Evolutionary conservation across 352 stramenopile genomes (phyloP).

Genomic region (Phytophthora colocasiae): DNA sequence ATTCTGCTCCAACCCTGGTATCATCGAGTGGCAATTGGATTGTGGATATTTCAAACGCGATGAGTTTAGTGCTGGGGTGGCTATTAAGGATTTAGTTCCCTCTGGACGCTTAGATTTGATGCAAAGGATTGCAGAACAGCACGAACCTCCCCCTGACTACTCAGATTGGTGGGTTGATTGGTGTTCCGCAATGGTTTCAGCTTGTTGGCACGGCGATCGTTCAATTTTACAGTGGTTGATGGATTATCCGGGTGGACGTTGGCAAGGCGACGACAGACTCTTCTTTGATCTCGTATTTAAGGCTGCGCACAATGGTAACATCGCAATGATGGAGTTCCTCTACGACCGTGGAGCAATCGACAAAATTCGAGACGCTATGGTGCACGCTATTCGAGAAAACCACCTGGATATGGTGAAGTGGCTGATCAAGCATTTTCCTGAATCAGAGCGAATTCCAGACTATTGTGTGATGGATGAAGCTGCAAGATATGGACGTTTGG

Average conservation of each 20-base stretch:
- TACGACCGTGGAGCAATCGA: slow-evolving; percentile 17
- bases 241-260: slow-evolving; percentile 21
- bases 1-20: slow-evolving; percentile 19
- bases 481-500: slow-evolving; percentile 19
- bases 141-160: slow-evolving; percentile 10
- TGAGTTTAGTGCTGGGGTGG: slow-evolving; percentile 12
- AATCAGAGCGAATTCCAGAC: slow-evolving; percentile 16
- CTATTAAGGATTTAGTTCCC: slow-evolving; percentile 18
- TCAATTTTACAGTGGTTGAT: slow-evolving; percentile 27
- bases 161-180: slow-evolving; percentile 11
- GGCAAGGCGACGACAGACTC: slow-evolving; percentile 18
- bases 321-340: slow-evolving; percentile 19
- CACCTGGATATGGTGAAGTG: slow-evolving; percentile 23
- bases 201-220: slow-evolving; percentile 11
- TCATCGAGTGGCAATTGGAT: slow-evolving; percentile 26
- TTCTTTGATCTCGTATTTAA: slow-evolving; percentile 21
- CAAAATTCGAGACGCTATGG: slow-evolving; percentile 12
- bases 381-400: slow-evolving; percentile 13
- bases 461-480: slow-evolving; percentile 31
- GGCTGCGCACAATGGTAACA: slow-evolving; percentile 5
- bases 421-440: slow-evolving; percentile 19
- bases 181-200: slow-evolving; percentile 23
- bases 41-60: slow-evolving; percentile 16
- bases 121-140: slow-evolving; percentile 13
- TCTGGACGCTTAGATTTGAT: slow-evolving; percentile 26